Evolutionary conservation across 208 protist genomes (phyloP).

Genomic region (Wallacemonas sp.): DNA sequence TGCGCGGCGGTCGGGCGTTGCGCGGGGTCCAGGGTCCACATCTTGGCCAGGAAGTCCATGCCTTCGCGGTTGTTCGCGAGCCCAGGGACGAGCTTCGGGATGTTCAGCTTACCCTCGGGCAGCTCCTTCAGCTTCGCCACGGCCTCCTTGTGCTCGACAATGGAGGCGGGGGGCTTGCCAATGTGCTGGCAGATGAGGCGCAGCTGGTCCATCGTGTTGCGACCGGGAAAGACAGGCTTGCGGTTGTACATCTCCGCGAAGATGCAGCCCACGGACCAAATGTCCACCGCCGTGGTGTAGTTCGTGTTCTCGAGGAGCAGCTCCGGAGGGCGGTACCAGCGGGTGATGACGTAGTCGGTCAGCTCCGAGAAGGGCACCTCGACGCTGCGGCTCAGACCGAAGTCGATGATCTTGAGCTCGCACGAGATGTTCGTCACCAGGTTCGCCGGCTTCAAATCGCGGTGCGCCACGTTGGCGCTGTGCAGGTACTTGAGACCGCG

Average conservation of each 20-base stretch:
- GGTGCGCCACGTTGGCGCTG: conserved; percentile 87
- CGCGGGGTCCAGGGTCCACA: conserved; percentile 77
- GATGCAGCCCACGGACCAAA: conserved; percentile 95
- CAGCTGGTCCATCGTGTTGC: conserved; percentile 93
- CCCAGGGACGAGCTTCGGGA: conserved; percentile 68
- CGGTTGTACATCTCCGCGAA: conserved; percentile 97
- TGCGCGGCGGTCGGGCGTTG: conserved; percentile 80
- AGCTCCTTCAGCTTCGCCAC: conserved; percentile 80
- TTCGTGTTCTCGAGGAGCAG: conserved; percentile 88
- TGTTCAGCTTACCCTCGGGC: conserved; percentile 64
- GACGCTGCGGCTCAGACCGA: conserved; percentile 89
- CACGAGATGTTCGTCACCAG: conserved; percentile 87
- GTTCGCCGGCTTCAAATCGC: conserved; percentile 92
- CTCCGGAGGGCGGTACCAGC: conserved; percentile 95
- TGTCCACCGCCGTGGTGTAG: conserved; percentile 90
- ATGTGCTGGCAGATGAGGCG: conserved; percentile 90
- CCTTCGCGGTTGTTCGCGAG: conserved; percentile 60
- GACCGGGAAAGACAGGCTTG: conserved; percentile 87
- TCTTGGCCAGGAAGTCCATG: conserved; percentile 79
- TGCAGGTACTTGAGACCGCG: conserved; percentile 91
- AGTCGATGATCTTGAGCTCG: conserved; percentile 92
- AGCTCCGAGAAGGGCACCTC: conserved; percentile 77
- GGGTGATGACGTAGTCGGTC: conserved; percentile 94
- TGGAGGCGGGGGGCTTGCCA: conserved; percentile 93
- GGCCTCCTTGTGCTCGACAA: conserved; percentile 80